These are phyloP conservation scores for Verticillium nubilum DNA, from an alignment of 2,329 filamentous ascomycete species.

Conservation along the genomic window DNA sequence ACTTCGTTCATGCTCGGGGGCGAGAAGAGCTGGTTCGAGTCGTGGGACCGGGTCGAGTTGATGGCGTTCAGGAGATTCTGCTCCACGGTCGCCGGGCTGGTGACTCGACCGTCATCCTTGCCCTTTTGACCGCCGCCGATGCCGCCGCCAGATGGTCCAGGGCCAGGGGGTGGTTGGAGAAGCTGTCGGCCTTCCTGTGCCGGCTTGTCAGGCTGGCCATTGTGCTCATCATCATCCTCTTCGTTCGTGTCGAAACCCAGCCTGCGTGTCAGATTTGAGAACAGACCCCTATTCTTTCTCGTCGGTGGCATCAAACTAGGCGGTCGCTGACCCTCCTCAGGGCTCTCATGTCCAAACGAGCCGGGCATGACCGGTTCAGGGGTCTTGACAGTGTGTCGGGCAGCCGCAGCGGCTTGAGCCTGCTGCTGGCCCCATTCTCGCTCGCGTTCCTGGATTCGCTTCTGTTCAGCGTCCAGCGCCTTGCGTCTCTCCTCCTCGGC, in stretches of 20 bases:
- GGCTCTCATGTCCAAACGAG: conserved; percentile 59
- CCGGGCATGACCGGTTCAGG: conserved; percentile 63
- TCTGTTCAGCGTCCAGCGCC: conserved; percentile 67
- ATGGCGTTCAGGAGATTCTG: conserved; percentile 75
- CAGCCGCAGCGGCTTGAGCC: conserved; percentile 32
- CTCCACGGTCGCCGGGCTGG: conserved; percentile 55
- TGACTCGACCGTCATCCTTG: conserved; percentile 47
- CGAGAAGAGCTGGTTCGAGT: conserved; percentile 67
- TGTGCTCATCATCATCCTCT: conserved; percentile 34
- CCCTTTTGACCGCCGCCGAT: conserved; percentile 13
- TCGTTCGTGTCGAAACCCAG: conserved; percentile 58
- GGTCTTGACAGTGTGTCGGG: conserved; percentile 32
- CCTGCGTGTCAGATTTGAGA: conserved; percentile 62
- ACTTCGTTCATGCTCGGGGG: conserved; percentile 67
- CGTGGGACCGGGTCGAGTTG: conserved; percentile 70
- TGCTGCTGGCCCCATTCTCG: conserved; percentile 39
- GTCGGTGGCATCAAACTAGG: conserved; percentile 26
- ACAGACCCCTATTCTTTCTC: conserved; percentile 53
- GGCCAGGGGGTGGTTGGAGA: not conserved
- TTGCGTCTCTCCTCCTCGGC: conserved; percentile 77
- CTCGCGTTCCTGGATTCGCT: conserved; percentile 54
- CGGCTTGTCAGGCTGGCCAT: conserved; percentile 34
- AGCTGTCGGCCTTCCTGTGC: conserved; percentile 10
- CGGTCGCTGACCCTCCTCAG: conserved; percentile 37
- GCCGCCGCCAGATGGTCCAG: not conserved